Conservation (phyloP, 345 rosid species). For the Eucalyptus dawsonii region DNA sequence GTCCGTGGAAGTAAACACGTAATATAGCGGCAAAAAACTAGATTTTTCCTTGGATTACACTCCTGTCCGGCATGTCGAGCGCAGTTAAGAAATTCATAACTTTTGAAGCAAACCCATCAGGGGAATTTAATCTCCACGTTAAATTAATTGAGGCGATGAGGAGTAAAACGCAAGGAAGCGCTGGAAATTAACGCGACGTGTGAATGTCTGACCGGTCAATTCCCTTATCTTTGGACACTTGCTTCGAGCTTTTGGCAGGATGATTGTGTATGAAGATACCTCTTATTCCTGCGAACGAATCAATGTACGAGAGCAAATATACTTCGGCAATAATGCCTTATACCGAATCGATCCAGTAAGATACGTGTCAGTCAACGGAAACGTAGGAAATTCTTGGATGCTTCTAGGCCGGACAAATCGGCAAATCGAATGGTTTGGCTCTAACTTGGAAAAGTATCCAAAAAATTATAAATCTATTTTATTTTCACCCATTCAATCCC, state of each 20-base stretch:
- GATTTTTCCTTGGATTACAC: background rate
- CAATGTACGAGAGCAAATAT: background rate
- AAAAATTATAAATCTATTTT: too few species aligned
- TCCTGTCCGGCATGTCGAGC: background rate
- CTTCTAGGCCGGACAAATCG: background rate
- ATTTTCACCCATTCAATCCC: accelerated
- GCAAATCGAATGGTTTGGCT: background rate
- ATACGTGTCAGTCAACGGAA: background rate
- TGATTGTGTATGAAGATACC: background rate
- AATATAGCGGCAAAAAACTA: background rate
- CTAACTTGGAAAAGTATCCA: background rate
- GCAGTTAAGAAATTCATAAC: background rate
- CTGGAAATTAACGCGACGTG: background rate
- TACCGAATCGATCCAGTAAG: background rate
- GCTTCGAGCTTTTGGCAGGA: background rate
- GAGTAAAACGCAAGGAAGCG: background rate
- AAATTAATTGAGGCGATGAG: background rate
- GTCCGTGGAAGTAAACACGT: background rate
- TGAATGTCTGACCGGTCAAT: background rate
- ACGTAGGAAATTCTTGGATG: background rate
- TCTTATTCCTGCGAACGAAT: background rate
- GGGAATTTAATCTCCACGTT: background rate
- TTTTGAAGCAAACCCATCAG: background rate
- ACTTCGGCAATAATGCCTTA: background rate
- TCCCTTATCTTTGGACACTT: background rate